Evolutionary conservation across 2,329 filamentous ascomycete species (phyloP).

Genomic region (Aspergillus aculeatus): DNA sequence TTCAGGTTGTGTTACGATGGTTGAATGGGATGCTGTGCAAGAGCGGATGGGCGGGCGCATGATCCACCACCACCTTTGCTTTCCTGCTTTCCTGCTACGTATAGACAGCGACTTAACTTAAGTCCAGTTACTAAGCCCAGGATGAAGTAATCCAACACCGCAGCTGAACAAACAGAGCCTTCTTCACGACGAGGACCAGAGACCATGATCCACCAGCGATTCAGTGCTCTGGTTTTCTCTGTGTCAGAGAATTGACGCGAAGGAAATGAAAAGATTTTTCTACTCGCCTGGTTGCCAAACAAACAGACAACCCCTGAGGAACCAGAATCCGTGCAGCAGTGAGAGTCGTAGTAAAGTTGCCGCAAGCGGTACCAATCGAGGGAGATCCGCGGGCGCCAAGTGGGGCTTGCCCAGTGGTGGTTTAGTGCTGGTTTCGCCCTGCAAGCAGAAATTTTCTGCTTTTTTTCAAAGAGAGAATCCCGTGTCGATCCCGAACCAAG

Average conservation of each 20-base stretch:
- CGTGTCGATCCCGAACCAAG: slow-evolving; percentile 4
- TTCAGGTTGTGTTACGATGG: neutral
- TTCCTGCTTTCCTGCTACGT: too few relatives aligned
- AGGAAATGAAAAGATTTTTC: neutral
- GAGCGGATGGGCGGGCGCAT: neutral
- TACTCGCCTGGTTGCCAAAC: too few relatives aligned
- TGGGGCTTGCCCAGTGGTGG: neutral
- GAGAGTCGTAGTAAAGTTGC: slow-evolving; percentile 7
- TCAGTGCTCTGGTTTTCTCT: neutral
- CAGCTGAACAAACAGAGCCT: neutral
- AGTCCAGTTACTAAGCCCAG: too few relatives aligned
- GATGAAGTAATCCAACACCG: too few relatives aligned
- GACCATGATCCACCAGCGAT: neutral
- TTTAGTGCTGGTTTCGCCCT: neutral
- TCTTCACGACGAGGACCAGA: neutral
- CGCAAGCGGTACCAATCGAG: neutral
- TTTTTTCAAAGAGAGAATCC: neutral
- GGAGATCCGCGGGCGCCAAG: slow-evolving; percentile 7
- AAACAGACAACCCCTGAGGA: too few relatives aligned
- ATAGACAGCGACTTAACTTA: too few relatives aligned
- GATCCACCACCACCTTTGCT: neutral
- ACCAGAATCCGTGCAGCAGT: too few relatives aligned
- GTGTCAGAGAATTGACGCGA: neutral
- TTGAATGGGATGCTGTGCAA: neutral
- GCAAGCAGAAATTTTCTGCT: neutral